These are phyloP conservation scores for Mucor plumbeus DNA, from an alignment of 371 early-diverging fungal genomes.

Conservation along the genomic window DNA sequence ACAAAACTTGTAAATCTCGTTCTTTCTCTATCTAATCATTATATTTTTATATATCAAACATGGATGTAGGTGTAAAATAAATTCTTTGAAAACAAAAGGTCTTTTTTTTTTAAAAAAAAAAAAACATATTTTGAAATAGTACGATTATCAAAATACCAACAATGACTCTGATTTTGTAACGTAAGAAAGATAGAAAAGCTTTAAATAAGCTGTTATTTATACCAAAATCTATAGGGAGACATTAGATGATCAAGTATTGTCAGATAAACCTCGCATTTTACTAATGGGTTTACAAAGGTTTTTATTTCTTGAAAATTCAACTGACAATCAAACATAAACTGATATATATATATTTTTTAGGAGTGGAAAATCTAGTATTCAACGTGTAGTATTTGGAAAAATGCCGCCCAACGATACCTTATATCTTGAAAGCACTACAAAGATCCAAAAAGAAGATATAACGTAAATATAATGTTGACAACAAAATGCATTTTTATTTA, in stretches of 20 bases:
- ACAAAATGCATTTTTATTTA: not conserved
- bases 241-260: slow-evolving; percentile 41
- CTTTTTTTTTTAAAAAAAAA: too few species aligned
- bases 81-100: not conserved
- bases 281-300: slow-evolving; percentile 75
- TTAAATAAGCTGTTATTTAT: too few species aligned
- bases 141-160: slow-evolving; percentile 11
- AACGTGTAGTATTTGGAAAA: slow-evolving; percentile 91
- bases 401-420: slow-evolving; percentile 93
- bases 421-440: slow-evolving; percentile 86
- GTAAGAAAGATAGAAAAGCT: slow-evolving; percentile 12
- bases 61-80: not conserved
- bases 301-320: not conserved
- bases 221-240: slow-evolving; percentile 27
- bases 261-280: slow-evolving; percentile 65
- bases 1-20: too few species aligned
- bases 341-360: slow-evolving; percentile 46
- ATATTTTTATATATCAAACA: not conserved
- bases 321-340: not conserved
- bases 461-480: slow-evolving; percentile 44
- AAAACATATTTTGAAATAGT: not conserved
- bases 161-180: slow-evolving; percentile 33
- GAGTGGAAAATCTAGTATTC: slow-evolving; percentile 95
- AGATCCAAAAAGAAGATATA: slow-evolving; percentile 78
- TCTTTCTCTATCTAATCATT: too few species aligned